Evolutionary conservation across 106 monocot species (phyloP).

Genomic region (Dendrobium catenatum): DNA sequence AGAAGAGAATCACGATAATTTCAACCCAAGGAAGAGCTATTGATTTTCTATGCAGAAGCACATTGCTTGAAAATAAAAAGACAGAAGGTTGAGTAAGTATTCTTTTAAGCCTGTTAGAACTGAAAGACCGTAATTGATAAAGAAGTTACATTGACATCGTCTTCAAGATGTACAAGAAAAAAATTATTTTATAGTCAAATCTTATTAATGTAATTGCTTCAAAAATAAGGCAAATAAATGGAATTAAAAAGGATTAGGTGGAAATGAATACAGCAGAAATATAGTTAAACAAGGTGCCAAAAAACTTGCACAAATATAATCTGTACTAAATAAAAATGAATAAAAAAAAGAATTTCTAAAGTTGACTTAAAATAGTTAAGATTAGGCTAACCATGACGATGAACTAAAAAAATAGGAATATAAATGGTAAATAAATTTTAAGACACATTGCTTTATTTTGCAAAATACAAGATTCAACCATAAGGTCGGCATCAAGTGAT

Average conservation of each 20-base stretch:
- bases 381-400: not conserved
- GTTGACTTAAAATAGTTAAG: not conserved
- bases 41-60: not conserved
- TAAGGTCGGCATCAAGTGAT: no score
- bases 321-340: not conserved
- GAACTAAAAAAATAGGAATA: not conserved
- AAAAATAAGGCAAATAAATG: not conserved
- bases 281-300: not conserved
- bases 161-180: not conserved
- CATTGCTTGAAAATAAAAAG: not conserved
- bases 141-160: not conserved
- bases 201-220: not conserved
- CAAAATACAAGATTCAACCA: no score
- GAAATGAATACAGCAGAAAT: not conserved
- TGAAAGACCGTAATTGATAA: not conserved
- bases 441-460: not conserved
- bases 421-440: not conserved
- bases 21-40: not conserved
- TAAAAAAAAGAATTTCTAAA: not conserved
- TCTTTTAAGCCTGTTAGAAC: not conserved
- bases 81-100: not conserved
- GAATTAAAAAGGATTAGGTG: not conserved
- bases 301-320: not conserved
- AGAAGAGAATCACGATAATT: not conserved
- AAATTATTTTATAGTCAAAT: not conserved